Evolutionary conservation across 371 early-diverging fungal species (phyloP).

Genomic region (Globomyces sp.): DNA sequence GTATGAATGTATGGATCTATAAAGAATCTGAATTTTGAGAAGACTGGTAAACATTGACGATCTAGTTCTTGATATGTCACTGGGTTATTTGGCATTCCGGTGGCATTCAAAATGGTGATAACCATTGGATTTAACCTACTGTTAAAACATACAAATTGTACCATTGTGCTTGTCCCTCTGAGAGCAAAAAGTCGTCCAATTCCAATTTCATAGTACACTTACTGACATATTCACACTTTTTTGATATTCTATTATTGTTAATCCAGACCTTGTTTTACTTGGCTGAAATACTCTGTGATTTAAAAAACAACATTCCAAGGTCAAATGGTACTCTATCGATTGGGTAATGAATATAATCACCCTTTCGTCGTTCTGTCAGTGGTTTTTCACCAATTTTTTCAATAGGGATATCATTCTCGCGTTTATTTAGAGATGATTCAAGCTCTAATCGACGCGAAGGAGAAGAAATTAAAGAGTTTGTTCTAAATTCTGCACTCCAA

Average conservation of each 20-base stretch:
- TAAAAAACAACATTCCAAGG: constrained; percentile 10
- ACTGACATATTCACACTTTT: not conserved
- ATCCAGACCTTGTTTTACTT: not conserved
- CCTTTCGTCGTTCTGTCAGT: constrained; percentile 1
- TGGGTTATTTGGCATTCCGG: constrained; percentile 4
- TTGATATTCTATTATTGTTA: not conserved
- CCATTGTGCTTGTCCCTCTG: constrained; percentile 1
- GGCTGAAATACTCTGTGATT: not conserved
- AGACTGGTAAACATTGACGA: not conserved
- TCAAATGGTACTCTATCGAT: not conserved
- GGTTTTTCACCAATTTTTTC: not conserved
- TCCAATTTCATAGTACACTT: not conserved
- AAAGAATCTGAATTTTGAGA: constrained; percentile 4
- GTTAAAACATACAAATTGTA: not conserved
- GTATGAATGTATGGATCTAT: not conserved
- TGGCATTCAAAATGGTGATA: not conserved
- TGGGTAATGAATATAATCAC: constrained; percentile 9
- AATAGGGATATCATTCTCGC: constrained; percentile 7
- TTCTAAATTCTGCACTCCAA: too few species aligned
- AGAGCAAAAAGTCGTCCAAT: constrained; percentile 3
- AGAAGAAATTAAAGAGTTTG: too few species aligned
- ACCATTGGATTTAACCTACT: constrained; percentile 16
- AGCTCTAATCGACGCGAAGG: too few species aligned
- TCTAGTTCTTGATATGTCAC: not conserved
- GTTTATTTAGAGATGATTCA: not conserved